Evolutionary conservation across 352 stramenopile species (phyloP).

Genomic region (Pythium dissimile): DNA sequence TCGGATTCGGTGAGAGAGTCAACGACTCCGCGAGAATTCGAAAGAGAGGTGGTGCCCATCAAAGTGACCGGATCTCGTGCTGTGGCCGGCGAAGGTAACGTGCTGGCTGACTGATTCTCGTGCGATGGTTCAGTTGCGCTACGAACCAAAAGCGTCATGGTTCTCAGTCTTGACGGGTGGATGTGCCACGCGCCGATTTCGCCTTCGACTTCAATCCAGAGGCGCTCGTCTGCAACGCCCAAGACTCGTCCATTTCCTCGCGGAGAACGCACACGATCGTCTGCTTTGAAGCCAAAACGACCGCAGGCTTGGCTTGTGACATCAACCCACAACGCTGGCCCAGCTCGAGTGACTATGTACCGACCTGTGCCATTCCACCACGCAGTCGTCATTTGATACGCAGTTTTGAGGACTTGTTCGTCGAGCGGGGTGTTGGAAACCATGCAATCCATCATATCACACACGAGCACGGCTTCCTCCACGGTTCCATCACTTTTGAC

Average conservation of each 20-base stretch:
- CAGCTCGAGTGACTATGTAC: constrained; percentile 60
- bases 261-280: constrained; percentile 65
- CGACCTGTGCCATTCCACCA: constrained; percentile 49
- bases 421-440: constrained; percentile 24
- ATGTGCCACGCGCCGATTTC: constrained; percentile 80
- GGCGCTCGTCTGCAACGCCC: constrained; percentile 45
- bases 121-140: not conserved
- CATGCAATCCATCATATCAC: constrained; percentile 56
- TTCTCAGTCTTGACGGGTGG: constrained; percentile 58
- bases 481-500: constrained; percentile 18
- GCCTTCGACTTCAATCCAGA: constrained; percentile 83
- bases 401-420: constrained; percentile 24
- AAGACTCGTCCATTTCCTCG: constrained; percentile 72
- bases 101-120: too few species aligned
- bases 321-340: constrained; percentile 69
- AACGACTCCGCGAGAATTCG: too few species aligned
- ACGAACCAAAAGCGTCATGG: constrained; percentile 25
- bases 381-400: constrained; percentile 47
- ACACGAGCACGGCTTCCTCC: constrained; percentile 57
- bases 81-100: too few species aligned
- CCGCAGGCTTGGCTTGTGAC: constrained; percentile 31
- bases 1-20: not conserved
- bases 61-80: too few species aligned
- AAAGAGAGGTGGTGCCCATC: too few species aligned
- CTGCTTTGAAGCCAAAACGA: constrained; percentile 43